phyloP scores from a whole-genome alignment of 805 yeast species.

The Hemisphaericaspora nanyangensis region DNA sequence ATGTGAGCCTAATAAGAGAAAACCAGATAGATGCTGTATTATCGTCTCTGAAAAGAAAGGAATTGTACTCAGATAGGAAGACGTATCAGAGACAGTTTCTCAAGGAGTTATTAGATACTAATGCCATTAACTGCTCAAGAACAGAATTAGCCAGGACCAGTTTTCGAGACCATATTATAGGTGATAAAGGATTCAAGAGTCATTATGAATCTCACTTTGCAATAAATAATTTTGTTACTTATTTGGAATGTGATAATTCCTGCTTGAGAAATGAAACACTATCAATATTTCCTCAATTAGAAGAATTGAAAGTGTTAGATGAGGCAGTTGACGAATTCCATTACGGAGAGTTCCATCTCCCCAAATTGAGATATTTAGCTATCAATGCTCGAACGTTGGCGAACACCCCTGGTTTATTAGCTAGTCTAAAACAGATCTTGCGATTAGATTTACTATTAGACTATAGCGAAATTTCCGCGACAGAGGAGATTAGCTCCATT shows the following conservation, averaged over 20 bases:
- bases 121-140: conserved; percentile 13
- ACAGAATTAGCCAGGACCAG: conserved; percentile 18
- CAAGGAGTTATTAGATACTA: conserved; percentile 14
- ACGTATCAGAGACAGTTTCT: conserved; percentile 16
- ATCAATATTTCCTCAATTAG: conserved; percentile 16
- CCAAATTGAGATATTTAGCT: conserved; percentile 12
- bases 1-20: conserved; percentile 21
- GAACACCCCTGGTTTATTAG: background rate
- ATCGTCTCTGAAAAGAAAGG: conserved; percentile 16
- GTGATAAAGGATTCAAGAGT: conserved; percentile 12
- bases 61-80: conserved; percentile 17
- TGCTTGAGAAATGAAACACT: conserved; percentile 13
- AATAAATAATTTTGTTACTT: conserved; percentile 15
- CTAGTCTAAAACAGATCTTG: background rate
- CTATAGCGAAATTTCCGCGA: conserved; percentile 1
- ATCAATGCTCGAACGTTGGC: conserved; percentile 14
- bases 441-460: conserved; percentile 7
- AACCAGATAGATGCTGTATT: conserved; percentile 26
- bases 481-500: background rate
- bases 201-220: conserved; percentile 14
- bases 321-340: background rate
- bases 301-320: conserved; percentile 19
- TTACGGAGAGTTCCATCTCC: background rate
- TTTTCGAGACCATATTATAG: conserved; percentile 11
- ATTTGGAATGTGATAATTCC: conserved; percentile 22